Evolutionary conservation across 495 filamentous ascomycete species (phyloP).

Genomic region (Neurospora sp.): DNA sequence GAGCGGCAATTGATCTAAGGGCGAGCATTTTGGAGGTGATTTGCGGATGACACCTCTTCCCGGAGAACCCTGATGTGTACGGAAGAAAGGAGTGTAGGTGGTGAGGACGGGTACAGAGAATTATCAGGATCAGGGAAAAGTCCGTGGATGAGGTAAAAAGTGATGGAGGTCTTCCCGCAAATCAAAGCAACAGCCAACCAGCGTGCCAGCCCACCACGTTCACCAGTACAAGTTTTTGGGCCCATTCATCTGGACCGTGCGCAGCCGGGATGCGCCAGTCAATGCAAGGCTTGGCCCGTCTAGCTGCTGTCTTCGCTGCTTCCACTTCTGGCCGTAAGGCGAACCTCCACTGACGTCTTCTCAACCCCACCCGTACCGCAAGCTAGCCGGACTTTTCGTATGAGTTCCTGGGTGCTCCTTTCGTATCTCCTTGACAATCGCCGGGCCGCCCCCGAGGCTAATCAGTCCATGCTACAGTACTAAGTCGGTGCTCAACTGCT

Average conservation of each 20-base stretch:
- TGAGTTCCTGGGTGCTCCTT: not conserved
- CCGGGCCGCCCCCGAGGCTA: not conserved
- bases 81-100: constrained; percentile 1
- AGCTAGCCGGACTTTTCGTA: not conserved
- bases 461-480: not conserved
- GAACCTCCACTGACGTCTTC: not conserved
- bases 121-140: constrained; percentile 2
- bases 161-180: not conserved
- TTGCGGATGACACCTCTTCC: not conserved
- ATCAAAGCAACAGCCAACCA: constrained; percentile 2
- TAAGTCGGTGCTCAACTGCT: not conserved
- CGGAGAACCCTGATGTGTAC: not conserved
- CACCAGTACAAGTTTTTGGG: not conserved
- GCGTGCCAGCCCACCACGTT: not conserved
- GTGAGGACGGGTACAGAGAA: constrained; percentile 1
- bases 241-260: not conserved
- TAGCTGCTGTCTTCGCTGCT: not conserved
- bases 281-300: not conserved
- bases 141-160: constrained; percentile 10
- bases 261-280: not conserved
- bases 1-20: constrained; percentile 40
- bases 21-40: constrained; percentile 35
- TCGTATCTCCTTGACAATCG: not conserved
- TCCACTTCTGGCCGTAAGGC: not conserved
- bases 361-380: not conserved